Base-by-base conservation (phyloP, 768 basidiomycete genomes). In the Lentinula lateritia region DNA sequence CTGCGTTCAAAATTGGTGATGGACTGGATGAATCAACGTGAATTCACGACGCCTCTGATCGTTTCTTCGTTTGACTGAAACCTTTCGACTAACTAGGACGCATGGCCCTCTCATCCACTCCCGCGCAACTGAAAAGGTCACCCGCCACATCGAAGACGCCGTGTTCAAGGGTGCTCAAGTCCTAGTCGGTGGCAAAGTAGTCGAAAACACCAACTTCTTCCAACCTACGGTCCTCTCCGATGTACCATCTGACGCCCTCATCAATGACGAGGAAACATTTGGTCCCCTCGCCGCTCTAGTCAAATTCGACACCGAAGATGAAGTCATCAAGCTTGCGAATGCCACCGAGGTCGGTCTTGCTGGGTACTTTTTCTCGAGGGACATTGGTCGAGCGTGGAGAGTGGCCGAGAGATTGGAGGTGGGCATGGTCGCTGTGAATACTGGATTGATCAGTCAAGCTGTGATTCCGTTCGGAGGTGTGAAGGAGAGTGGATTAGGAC, bases 321-420 rank as follows among this genome's bases (percentile, higher is more conserved):
- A 98, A 72, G 95, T 94, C 0, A 79, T 98, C 60, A 79, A 80
- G 66, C 74, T 93, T 56, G 96, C 96, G 36, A 98, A 99, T 73
- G 76, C 83, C 66, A 81, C 87, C 0, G 84, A 91, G 18, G 84
- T 90, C 32, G 97, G 97, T 0, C 79, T 99, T 23, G 94, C 96
- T 18, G 95, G 95, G 5, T 97, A 98, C 75, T 95, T 98, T 80
- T 99, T 87, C 80, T 82, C 82, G 42, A 70, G 82, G 66, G 96
- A 98, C 70, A 80, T 97, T 5, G 91, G 93, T 3, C 77, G 95
- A 42, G 88, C 92, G 46, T 98, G 93, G 92, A 83, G 96, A 45
- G 95, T 99, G 16, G 93, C 95, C 15, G 97, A 97, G 77, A 89
- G 82, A 65, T 78, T 98, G 34, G 93, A 99, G 74, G 93, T 95